These are phyloP conservation scores for Lobosporangium transversale DNA, from an alignment of 192 early-diverging fungal genomes.

Conservation along the genomic window DNA sequence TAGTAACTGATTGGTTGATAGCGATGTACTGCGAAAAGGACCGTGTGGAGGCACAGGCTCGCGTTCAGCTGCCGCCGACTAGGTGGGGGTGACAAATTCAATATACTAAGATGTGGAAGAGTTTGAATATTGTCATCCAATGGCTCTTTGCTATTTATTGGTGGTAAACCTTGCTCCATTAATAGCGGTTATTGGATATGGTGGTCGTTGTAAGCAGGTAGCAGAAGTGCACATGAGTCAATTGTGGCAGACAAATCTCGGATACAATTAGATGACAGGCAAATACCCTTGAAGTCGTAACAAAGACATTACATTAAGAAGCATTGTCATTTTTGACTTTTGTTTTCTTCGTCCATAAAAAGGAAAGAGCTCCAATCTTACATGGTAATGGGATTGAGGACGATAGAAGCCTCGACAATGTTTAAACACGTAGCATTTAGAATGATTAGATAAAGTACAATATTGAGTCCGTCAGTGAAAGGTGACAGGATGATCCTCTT, in stretches of 20 bases:
- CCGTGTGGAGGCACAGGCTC: conserved; percentile 38
- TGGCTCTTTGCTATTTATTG: too few species aligned
- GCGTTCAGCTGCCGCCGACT: too few species aligned
- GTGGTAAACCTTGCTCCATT: too few species aligned
- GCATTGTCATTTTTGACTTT: too few species aligned
- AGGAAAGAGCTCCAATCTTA: conserved; percentile 9
- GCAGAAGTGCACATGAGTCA: conserved; percentile 44
- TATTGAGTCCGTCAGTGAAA: conserved; percentile 44
- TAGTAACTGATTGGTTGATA: conserved; percentile 10
- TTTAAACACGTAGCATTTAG: conserved; percentile 41
- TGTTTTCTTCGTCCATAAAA: too few species aligned
- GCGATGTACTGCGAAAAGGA: conserved; percentile 30
- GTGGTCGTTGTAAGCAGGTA: conserved; percentile 25
- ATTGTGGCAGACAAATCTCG: conserved; percentile 40
- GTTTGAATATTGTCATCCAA: too few species aligned
- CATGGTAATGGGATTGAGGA: conserved; percentile 43
- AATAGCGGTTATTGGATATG: conserved; percentile 11
- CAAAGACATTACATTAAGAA: background rate
- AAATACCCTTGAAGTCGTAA: conserved; percentile 10
- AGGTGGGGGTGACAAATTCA: too few species aligned
- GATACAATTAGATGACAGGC: conserved; percentile 39
- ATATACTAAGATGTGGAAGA: too few species aligned
- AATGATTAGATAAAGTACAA: conserved; percentile 35
- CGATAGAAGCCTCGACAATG: conserved; percentile 41
- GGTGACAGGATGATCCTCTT: conserved; percentile 43